Conservation (phyloP, 306 rosid genomes). For the Cicer chorassanicum region DNA sequence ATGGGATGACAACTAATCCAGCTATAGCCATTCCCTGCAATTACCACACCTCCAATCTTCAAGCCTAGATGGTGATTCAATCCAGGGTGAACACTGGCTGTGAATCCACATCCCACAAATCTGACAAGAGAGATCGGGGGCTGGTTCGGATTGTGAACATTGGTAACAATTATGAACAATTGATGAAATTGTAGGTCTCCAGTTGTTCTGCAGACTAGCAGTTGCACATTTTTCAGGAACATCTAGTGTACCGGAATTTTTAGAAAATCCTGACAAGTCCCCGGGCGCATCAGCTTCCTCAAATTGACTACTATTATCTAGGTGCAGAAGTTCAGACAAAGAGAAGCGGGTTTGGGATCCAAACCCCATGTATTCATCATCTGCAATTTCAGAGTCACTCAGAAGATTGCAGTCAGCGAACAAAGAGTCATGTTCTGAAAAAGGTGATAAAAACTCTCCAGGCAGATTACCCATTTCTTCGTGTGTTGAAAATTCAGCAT, state of each 20-base stretch:
- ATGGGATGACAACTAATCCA: neutral
- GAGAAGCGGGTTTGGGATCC: slow-evolving; percentile 30
- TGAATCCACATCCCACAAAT: slow-evolving; percentile 42
- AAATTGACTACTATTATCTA: slow-evolving; percentile 17
- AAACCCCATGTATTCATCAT: neutral
- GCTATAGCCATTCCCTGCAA: slow-evolving; percentile 44
- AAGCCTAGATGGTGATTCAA: slow-evolving; percentile 38
- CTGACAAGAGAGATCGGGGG: slow-evolving; percentile 41
- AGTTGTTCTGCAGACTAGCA: slow-evolving; percentile 7
- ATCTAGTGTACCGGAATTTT: slow-evolving; percentile 28
- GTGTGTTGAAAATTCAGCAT: slow-evolving; percentile 34
- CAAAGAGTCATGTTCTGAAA: neutral
- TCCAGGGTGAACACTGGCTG: slow-evolving; percentile 45
- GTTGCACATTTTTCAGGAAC: slow-evolving; percentile 14
- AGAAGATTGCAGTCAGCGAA: neutral
- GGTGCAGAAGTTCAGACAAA: slow-evolving; percentile 14
- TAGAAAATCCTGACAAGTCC: slow-evolving; percentile 15
- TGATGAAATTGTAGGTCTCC: slow-evolving; percentile 27
- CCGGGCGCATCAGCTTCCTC: slow-evolving; percentile 1
- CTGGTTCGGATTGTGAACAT: slow-evolving; percentile 37
- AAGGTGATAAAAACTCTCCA: slow-evolving; percentile 45
- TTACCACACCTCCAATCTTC: slow-evolving; percentile 44
- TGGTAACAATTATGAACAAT: slow-evolving; percentile 28
- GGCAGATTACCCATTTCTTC: slow-evolving; percentile 43
- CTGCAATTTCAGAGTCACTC: slow-evolving; percentile 15